These are phyloP conservation scores for Groenewaldozyma auringiensis DNA, from an alignment of 1,139 yeast genomes.

Conservation along the genomic window DNA sequence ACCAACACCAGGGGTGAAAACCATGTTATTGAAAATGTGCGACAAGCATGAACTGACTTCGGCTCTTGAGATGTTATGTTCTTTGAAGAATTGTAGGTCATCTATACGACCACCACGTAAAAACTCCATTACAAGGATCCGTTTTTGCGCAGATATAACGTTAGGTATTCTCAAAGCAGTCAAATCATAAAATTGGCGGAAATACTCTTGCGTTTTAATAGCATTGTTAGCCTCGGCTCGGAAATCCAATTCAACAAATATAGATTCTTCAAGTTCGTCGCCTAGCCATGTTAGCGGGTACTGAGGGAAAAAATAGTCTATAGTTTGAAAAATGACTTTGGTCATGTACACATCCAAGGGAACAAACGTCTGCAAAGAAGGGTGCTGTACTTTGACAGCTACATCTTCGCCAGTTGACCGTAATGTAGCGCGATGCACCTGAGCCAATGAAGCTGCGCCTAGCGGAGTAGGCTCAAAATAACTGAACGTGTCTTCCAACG, in stretches of 20 bases:
- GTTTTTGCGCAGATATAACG: slow-evolving; percentile 54
- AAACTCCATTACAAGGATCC: slow-evolving; percentile 83
- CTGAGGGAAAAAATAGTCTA: slow-evolving; percentile 81
- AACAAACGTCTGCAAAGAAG: slow-evolving; percentile 75
- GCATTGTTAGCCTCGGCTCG: slow-evolving; percentile 83
- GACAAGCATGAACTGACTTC: slow-evolving; percentile 81
- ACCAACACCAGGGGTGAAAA: slow-evolving; percentile 84
- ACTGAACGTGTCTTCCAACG: slow-evolving; percentile 56
- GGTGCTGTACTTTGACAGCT: slow-evolving; percentile 94
- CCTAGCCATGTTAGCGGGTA: slow-evolving; percentile 92
- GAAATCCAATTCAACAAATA: slow-evolving; percentile 83
- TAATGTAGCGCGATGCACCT: slow-evolving; percentile 76
- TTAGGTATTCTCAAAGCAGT: slow-evolving; percentile 80
- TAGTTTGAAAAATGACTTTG: slow-evolving; percentile 60
- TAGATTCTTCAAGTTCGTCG: slow-evolving; percentile 80
- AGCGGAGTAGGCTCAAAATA: slow-evolving; percentile 68
- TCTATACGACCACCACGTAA: slow-evolving; percentile 79
- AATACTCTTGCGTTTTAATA: slow-evolving; percentile 55
- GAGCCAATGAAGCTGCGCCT: slow-evolving; percentile 95
- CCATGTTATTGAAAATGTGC: slow-evolving; percentile 90
- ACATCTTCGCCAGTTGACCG: slow-evolving; percentile 59
- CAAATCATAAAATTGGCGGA: slow-evolving; percentile 43
- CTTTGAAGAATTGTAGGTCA: slow-evolving; percentile 55
- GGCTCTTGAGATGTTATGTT: slow-evolving; percentile 58
- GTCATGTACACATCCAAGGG: slow-evolving; percentile 84